Base-by-base conservation (phyloP, 345 rosid species). In the Gossypium australe region DNA sequence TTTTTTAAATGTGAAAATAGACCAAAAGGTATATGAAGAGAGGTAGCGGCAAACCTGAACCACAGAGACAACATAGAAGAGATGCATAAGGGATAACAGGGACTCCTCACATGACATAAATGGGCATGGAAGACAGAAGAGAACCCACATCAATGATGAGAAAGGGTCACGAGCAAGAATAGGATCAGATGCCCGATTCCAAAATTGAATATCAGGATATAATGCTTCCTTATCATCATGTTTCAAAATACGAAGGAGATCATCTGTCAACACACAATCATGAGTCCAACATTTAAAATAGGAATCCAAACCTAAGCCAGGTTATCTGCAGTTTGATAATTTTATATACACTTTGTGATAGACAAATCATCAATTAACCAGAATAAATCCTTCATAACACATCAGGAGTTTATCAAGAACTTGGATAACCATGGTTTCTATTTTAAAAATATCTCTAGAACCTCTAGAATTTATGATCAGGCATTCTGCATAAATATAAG, bases 121-220 rank as follows among this genome's bases (percentile, higher is more conserved):
- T 75, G 96, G 97, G 73, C 59, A 79, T 55, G 99, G 99, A 79
- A 93, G 99, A 81, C 97, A 95, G 81, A 86, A 95, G 73, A 95
- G 82, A 83, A 87, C 80, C 98, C 98, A 95, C 97, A 93, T 93
- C 82, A 95, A 86, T 43, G 99, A 90, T 80, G 99, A 93, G 82
- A 95, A 95, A 70, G 98, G 92, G 79, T 95, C 98, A 81, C 76
- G 94, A 53, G 85, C 85, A 76, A 95, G 93, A 83, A 91, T 81
- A 20, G 99, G 97, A 80, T 88, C 96, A 77, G 94, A 84, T 72
- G 91, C 88, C 78, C 87, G 90, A 72, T 80, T 89, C 96, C 96
- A 88, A 65, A 95, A 89, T 73, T 85, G 89, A 58, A 70, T 74
- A 76, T 85, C 92, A 71, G 88, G 79, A 79, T 80, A 80, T 67